Evolutionary conservation across 2,329 filamentous ascomycete genomes (phyloP).

Genomic region (Grosmannia penicillata): DNA sequence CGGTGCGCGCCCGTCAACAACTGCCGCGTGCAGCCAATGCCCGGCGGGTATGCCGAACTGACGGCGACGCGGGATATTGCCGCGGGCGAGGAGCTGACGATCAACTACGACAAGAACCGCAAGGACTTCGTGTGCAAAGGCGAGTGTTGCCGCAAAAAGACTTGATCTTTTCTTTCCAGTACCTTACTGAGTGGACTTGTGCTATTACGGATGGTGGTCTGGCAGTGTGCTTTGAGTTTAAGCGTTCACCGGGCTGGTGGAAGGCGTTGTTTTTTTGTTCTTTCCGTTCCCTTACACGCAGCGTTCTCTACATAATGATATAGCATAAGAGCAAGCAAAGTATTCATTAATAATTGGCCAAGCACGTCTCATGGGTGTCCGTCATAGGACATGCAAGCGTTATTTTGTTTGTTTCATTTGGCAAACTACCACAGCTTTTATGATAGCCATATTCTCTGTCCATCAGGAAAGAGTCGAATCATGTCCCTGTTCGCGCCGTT

Average conservation of each 20-base stretch:
- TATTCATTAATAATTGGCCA: too few relatives aligned
- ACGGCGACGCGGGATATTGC: conserved; percentile 15
- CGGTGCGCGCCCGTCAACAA: conserved; percentile 16
- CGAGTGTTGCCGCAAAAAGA: conserved; percentile 6
- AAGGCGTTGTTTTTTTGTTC: too few relatives aligned
- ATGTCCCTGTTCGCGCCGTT: conserved; percentile 3
- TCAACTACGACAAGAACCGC: conserved; percentile 19
- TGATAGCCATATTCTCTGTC: neutral
- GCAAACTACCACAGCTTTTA: neutral
- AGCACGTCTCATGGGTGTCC: too few relatives aligned
- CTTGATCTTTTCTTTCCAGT: neutral
- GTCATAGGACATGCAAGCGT: too few relatives aligned
- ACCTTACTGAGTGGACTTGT: neutral
- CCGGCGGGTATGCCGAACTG: conserved; percentile 12
- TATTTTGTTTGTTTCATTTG: conserved; percentile 1
- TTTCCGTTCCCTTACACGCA: too few relatives aligned
- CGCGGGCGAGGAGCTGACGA: conserved; percentile 19
- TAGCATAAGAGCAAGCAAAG: too few relatives aligned
- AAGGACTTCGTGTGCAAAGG: conserved; percentile 16
- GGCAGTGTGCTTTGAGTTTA: too few relatives aligned
- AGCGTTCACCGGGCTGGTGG: too few relatives aligned
- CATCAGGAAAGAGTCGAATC: neutral
- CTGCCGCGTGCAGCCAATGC: conserved; percentile 13
- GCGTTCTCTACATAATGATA: too few relatives aligned
- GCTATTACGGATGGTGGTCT: too few relatives aligned